A percentile compares a stretch with the other conserved stretches of the same genome.
phyloP scores from a whole-genome alignment of 176 grass and related monocot species.

The Rhynchospora pubera region DNA sequence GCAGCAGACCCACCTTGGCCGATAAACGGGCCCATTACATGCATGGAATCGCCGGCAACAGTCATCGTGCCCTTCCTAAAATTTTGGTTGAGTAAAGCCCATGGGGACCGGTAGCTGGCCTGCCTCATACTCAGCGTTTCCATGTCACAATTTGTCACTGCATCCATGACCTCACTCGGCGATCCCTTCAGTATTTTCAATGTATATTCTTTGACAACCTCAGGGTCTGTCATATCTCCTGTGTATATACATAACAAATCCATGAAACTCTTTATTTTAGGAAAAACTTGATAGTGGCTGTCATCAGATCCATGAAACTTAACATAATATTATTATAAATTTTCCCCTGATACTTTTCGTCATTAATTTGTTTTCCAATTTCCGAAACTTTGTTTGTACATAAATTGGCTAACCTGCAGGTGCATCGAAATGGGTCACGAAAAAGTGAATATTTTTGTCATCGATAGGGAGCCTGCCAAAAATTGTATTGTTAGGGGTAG shows the following conservation, averaged over 20 bases:
- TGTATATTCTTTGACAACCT: background rate
- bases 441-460: constrained; percentile 18
- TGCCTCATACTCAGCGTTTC: constrained; percentile 19
- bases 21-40: constrained; percentile 41
- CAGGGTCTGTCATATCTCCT: background rate
- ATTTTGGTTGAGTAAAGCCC: constrained; percentile 21
- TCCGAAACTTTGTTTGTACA: background rate
- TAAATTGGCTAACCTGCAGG: background rate
- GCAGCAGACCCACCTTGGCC: constrained; percentile 41
- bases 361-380: background rate
- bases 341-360: background rate
- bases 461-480: constrained; percentile 30
- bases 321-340: background rate
- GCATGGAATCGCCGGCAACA: constrained; percentile 54
- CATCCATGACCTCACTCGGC: constrained; percentile 20
- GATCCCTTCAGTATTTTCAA: constrained; percentile 5
- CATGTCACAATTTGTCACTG: constrained; percentile 21
- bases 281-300: too few species aligned
- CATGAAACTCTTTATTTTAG: too few species aligned
- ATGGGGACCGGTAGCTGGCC: constrained; percentile 30
- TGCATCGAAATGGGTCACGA: background rate
- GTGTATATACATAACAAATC: background rate
- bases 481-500: background rate
- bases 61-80: constrained; percentile 31
- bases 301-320: background rate